phyloP scores from a whole-genome alignment of 1,139 yeast genomes.

The Hansenula sp. region DNA sequence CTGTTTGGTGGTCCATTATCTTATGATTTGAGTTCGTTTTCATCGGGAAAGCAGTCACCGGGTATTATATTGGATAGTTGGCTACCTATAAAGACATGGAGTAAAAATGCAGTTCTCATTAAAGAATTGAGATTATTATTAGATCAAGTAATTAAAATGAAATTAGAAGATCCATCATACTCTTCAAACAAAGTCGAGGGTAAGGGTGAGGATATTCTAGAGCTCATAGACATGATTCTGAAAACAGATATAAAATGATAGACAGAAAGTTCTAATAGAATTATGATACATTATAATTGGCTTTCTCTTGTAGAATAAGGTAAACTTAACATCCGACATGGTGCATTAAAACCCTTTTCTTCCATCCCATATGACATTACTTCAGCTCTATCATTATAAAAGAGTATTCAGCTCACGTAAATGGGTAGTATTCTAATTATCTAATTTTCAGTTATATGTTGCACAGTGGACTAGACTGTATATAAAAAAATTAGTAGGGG shows the following conservation, averaged over 20 bases:
- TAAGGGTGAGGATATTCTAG: conserved; percentile 28
- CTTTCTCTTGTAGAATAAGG: no score
- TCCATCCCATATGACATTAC: no score
- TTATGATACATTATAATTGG: no score
- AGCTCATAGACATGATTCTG: conserved; percentile 27
- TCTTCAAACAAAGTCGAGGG: conserved; percentile 6
- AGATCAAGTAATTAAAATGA: conserved; percentile 62
- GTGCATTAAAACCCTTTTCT: no score
- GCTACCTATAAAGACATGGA: conserved; percentile 88
- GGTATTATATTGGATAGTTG: conserved; percentile 72
- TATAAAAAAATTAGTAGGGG: no score
- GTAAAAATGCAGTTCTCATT: conserved; percentile 84
- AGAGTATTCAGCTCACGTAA: no score
- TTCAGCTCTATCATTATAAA: no score
- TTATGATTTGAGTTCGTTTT: conserved; percentile 52
- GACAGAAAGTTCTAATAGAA: not conserved
- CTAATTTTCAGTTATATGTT: no score
- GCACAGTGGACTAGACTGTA: no score
- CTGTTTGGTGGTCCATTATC: conserved; percentile 75
- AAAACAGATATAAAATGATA: conserved; percentile 5
- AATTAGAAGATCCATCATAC: conserved; percentile 38
- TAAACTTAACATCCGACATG: no score
- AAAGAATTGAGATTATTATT: conserved; percentile 62
- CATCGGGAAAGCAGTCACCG: conserved; percentile 42
- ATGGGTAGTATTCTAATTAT: no score